A percentile compares a stretch with the other conserved stretches of the same genome.
These are phyloP conservation scores for Torulaspora franciscae DNA, from an alignment of 805 yeast genomes.

Conservation along the genomic window DNA sequence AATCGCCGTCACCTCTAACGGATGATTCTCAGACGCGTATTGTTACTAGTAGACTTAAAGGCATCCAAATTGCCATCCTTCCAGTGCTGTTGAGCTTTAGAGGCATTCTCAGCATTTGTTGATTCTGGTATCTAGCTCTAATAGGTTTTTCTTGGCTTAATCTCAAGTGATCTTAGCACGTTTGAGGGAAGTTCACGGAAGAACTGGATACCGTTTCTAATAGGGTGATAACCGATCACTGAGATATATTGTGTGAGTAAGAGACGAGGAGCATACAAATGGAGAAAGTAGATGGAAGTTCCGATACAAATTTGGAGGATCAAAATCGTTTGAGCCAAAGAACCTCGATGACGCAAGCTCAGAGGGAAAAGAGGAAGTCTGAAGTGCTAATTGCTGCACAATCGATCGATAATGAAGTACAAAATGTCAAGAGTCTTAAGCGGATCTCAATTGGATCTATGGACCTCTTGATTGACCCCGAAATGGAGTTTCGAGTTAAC, in stretches of 20 bases:
- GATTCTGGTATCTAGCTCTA: not conserved
- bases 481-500: constrained; percentile 48
- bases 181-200: not conserved
- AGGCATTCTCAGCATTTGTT: not conserved
- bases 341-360: constrained; percentile 4
- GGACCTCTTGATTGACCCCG: constrained; percentile 59
- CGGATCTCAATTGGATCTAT: constrained; percentile 63
- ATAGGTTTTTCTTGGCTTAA: not conserved
- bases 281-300: constrained; percentile 2
- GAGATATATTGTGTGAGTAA: not conserved
- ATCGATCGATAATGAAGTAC: constrained; percentile 69
- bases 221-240: not conserved
- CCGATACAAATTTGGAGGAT: constrained; percentile 1
- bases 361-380: constrained; percentile 38
- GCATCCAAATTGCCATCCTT: not conserved
- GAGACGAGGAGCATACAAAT: constrained; percentile 3
- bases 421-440: constrained; percentile 68
- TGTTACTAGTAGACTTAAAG: not conserved
- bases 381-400: constrained; percentile 60
- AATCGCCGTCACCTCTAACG: constrained; percentile 2
- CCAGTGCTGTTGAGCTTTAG: not conserved
- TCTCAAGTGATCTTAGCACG: not conserved
- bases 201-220: not conserved
- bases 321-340: constrained; percentile 5
- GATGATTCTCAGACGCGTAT: constrained; percentile 3